Base-by-base conservation (phyloP, 345 rosid species). In the Eucalyptus cloeziana region DNA sequence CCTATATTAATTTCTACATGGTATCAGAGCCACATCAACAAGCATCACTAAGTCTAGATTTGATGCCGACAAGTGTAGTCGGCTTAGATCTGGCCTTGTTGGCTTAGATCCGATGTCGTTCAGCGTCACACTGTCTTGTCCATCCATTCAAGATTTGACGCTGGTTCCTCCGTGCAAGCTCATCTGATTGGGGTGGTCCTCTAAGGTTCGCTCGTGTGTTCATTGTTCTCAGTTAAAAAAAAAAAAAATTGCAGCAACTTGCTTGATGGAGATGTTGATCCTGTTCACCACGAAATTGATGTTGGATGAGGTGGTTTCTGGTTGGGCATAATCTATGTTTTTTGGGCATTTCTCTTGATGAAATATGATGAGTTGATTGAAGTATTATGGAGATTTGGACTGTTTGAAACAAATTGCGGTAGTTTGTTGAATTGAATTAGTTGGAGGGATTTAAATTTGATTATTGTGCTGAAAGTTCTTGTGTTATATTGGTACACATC, bases 11-110 rank as follows among this genome's bases (percentile, higher is more conserved):
- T 51, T 51, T 60, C n/a, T 60, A 10, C n/a, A 25, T 60, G n/a
- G n/a, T 60, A 60, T 60, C 13, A 60, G 3, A 60, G 14, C 31
- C 67, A 22, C 60, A 51, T 60, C 14, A 13, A 13, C n/a, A 25
- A 60, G 67, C n/a, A 25, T 60, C 6, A 3, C 12, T 13, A n/a
- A 60, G 14, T 25, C 67, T 6, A 25, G 13, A 60, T 25, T 13
- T 60, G 7, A 60, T 10, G n/a, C 2, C 0, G 67, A 10, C 0
- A 1, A 60, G 67, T n/a, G 0, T 24, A 30, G 14, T 58, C 13
- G 50, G 50, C 50, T 49, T 1, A 49, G 6, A 49, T 49, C 16
- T 4, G 50, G 50, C 50, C 50, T 49, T 4, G 50, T 49, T 49
- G 2, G n/a, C n/a, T 25, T 25, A 58, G 64, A 58, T 25, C 14